Evolutionary conservation across 345 rosid species (phyloP), one percentile per base, ranked within the genome.

Genomic region (Rhizophora apiculata): DNA sequence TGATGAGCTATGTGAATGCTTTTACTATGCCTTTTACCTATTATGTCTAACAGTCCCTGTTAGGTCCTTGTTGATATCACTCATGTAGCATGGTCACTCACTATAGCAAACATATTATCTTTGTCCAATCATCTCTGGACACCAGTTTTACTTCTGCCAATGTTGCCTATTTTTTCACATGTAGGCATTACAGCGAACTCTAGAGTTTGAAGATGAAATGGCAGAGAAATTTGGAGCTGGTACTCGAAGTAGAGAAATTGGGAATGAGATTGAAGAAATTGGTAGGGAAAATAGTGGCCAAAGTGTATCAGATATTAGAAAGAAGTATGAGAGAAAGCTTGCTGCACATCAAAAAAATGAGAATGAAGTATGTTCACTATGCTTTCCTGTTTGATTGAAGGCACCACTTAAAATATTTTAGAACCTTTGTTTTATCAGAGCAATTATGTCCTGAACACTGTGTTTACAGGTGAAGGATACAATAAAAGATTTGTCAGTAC

Each of bases 211-310:
- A 80, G 85, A 90, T 82, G 98, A 95, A 75, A 74, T 92, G 76
- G 99, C 93, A 63, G 90, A 87, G 84, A 90, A 89, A 85, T 95
- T 95, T 85, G 99, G 99, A 60, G 97, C 92, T 70, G 94, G 83
- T 66, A 74, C 79, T 78, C 80, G 74, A 67, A 86, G 77, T 78
- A 83, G 84, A 67, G 94, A 90, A 80, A 79, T 82, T 58, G 88
- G 80, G 61, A 82, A 68, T 70, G 97, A 90, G 77, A 89, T 85
- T 75, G 97, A 92, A 77, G 96, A 92, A 74, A 85, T 89, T 80
- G 96, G 94, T 61, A 83, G 82, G 72, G 96, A 82, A 74, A 82
- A 67, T 62, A 84, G 79, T 76, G 77, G 83, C 76, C 93, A 84
- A 80, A 86, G 55, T 82, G 82, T 90, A 55, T 90, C 91, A 66